Base-by-base conservation (phyloP, 495 filamentous ascomycete species). In the Bathelium albidoporum region DNA sequence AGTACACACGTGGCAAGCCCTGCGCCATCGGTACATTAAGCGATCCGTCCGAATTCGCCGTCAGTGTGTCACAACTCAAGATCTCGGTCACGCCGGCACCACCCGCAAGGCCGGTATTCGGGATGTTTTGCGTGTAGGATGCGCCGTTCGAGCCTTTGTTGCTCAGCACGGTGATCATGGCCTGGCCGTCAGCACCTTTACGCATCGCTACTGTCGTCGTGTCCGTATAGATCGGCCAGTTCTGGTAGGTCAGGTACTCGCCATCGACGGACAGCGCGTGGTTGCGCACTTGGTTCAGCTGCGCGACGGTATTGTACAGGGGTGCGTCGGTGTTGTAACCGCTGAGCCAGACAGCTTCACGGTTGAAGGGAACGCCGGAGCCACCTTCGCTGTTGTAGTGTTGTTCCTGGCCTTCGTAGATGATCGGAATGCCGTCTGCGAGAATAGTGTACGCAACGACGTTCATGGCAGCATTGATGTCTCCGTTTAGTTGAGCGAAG, bases 331-430 rank as follows among this genome's bases (percentile, higher is more conserved):
- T 88, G 59, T 79, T 71, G 73, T 89, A 94, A 7, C 74, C 73
- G 32, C 83, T 82, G 20, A 82, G 76, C 89, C 89, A 94, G 45
- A 90, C 69, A 32, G 89, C 87, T 72, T 91, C 88, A 49, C 89
- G 85, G 71, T 91, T 88, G 34, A 73, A 65, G 0, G 88, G 88
- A 39, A 83, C 82, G 58, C 61, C 74, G 12, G 74, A 69, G 58
- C 88, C 87, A 5, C 73, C 68, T 55, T 41, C 44, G 26, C 64
- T 64, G 44, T 64, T 55, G 70, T 85, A 86, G 59, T 83, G 82
- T 63, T 93, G 88, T 71, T 92, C 89, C 71, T 90, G 87, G 20
- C 89, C 89, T 65, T 81, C 75, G 66, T 87, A 88, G 59, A 83
- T 79, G 69, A 87, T 85, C 0, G 85, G 84, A 22, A 87, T 83